Base-by-base conservation (phyloP, 441 rosid species). In the Erodium trifolium region DNA sequence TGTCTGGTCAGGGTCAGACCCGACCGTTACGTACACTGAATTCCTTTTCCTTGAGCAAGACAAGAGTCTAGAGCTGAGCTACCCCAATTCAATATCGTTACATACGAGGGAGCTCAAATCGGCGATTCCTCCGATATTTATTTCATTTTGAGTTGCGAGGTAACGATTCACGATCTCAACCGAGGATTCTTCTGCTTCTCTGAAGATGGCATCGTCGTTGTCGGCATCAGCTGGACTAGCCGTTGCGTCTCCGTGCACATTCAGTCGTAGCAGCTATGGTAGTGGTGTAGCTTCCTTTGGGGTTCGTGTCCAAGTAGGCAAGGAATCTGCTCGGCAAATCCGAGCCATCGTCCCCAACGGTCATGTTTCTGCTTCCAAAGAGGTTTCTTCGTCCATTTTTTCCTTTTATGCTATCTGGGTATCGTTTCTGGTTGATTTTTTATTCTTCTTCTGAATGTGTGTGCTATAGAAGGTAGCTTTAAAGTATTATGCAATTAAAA, bases 201-300 rank as follows among this genome's bases (percentile, higher is more conserved):
- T 55, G 62, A 55, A 17, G 17, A 16, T 55, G 62, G 19, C 19
- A 9, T 55, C 62, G 19, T 53, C 60, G 60, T 55, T 16, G 19
- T 55, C 62, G 19, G 1, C 19, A 0, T 34, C 37, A 34, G 37
- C 37, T 34, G 37, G 37, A 55, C 10, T 55, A 55, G 62, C 62
- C n/a, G 62, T 17, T 55, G 62, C 8, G 62, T 55, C 23, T 55
- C 62, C 60, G 19, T n/a, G 18, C 60, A 53, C 14, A 53, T 53
- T 55, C 8, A 17, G 23, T 16, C 23, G 62, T 12, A 45, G 51
- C 8, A 55, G 19, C 19, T 55, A 14, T 17, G n/a, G 62, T 55
- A 55, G 7, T 55, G 9, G 62, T 5, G n/a, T 55, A 16, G 62
- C 23, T 55, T 55, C 62, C 1, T 55, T 55, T 55, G 62, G 7